Evolutionary conservation across 495 filamentous ascomycete genomes (phyloP).

Genomic region (Talaromyces wortmannii): DNA sequence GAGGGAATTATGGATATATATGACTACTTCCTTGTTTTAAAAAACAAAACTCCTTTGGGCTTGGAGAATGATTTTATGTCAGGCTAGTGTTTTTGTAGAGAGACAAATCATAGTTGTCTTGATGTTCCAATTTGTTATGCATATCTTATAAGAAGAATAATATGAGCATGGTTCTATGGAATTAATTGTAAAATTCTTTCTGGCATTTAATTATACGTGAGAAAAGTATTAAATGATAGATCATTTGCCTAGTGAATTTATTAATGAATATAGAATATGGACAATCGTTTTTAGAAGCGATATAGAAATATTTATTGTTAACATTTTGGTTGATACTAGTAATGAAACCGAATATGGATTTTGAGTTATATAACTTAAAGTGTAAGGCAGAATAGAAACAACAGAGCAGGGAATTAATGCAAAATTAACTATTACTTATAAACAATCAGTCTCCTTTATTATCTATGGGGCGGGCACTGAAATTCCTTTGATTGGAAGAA

Average conservation of each 20-base stretch:
- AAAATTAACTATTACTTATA: slow-evolving; percentile 47
- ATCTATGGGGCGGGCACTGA: slow-evolving; percentile 38
- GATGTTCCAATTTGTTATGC: slow-evolving; percentile 31
- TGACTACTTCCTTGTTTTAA: slow-evolving; percentile 57
- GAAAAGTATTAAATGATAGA: slow-evolving; percentile 40
- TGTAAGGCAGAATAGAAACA: slow-evolving; percentile 40
- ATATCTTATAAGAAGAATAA: slow-evolving; percentile 53
- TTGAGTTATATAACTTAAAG: slow-evolving; percentile 40
- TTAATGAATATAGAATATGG: slow-evolving; percentile 37
- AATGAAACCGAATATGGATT: slow-evolving; percentile 39
- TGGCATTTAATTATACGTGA: slow-evolving; percentile 60
- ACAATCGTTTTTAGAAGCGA: slow-evolving; percentile 53
- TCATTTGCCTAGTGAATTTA: slow-evolving; percentile 18
- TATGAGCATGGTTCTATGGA: slow-evolving; percentile 53
- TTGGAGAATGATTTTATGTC: slow-evolving; percentile 16
- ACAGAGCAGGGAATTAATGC: slow-evolving; percentile 54
- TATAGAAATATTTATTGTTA: slow-evolving; percentile 50
- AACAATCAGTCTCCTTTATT: slow-evolving; percentile 59
- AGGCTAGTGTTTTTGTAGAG: slow-evolving; percentile 27
- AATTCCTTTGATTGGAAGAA: slow-evolving; percentile 40
- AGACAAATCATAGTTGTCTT: slow-evolving; percentile 18
- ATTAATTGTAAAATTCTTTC: slow-evolving; percentile 61
- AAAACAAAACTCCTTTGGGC: slow-evolving; percentile 8
- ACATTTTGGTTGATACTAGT: slow-evolving; percentile 50
- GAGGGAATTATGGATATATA: slow-evolving; percentile 60